Evolutionary conservation across 2,329 filamentous ascomycete species (phyloP), one percentile per base, ranked within the genome.

Genomic region (Xylariaceae sp.): DNA sequence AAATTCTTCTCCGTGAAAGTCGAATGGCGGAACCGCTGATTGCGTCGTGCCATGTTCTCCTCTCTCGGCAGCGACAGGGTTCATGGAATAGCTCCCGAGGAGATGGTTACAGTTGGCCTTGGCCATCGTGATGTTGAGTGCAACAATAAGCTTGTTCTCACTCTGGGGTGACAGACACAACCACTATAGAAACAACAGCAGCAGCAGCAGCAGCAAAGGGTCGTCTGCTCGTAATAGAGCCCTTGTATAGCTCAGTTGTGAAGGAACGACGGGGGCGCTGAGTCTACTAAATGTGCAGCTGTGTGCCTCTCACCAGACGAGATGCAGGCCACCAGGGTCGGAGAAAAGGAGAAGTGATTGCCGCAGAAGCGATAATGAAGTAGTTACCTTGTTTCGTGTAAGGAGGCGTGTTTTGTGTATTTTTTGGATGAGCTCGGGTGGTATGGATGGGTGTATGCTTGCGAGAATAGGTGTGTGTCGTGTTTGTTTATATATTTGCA

Each of bases 11-110:
- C 50, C 55, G 10, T 60, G 48, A 10, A 63, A 55, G 30, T 62
- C 63, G 7, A 59, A 49, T 37, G 56, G 55, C 11, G 47, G 49
- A 51, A 52, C 61, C 34, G 60, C 58, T 66, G 67, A 63, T 68
- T 69, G 69, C 44, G 67, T 66, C 39, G 65, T 53, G 63, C 60
- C 65, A 63, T 62, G 55, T 53, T 51, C 64, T 51, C 51, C 56
- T 45, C 57, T 35, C 54, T 62, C 61, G 51, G 53, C n/a, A 56
- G 50, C 50, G 17, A 44, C 37, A 51, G 62, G 55, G 57, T 65
- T 61, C 47, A 62, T 47, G 52, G 64, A 47, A 53, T 62, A 63
- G 53, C 51, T 61, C 64, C 65, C 66, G 66, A 66, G 58, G 64
- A 67, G 63, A 61, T 64, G 65, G 68, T 64, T 63, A 56, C 56